Base-by-base conservation (phyloP, 2,329 filamentous ascomycete genomes). In the Colletotrichum tamarilloi region DNA sequence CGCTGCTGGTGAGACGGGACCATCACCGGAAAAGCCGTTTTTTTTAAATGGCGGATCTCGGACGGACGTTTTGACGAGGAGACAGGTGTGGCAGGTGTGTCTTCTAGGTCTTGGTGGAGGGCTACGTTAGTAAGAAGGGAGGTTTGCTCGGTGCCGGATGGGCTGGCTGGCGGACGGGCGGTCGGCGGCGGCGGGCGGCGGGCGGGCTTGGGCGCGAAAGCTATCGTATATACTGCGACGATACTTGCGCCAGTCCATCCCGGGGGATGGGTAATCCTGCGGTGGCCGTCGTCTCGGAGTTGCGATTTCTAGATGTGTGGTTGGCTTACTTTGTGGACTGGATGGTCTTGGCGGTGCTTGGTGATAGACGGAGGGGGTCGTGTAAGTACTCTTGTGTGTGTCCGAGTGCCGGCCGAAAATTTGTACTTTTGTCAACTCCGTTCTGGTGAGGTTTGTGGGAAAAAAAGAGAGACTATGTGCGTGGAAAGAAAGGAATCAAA, bases 401-500 rank as follows among this genome's bases (percentile, higher is more conserved):
- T 46, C 65, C 65, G 53, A 72, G 58, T 32, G 65, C 53, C 58
- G 59, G 53, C 69, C 53, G 42, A 62, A n/a, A 3, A 38, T 6
- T 8, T 63, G 49, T 42, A 42, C 14, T n/a, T 32, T 9, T 32
- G 32, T 16, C 14, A 28, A 6, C 5, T 24, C 52, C 16, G 22
- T 22, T 32, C n/a, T 52, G 26, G 35, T 2, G 35, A 19, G 12
- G 4, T 28, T n/a, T 28, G 58, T 46, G 35, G 22, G 4, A 38
- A 4, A n/a, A 63, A 19, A 32, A 5, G 35, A 28, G 24, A 28
- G 16, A 26, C 6, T 62, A 19, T 2, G 7, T 46, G 28, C 16
- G 26, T 46, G 42, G 62, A 28, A 67, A 65, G 49, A 12, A 71
- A 67, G 59, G 22, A 71, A 71, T 64, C 28, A 24, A 53, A 53